Conservation (phyloP, 768 basidiomycete species). For the Lentinula guzmanii region DNA sequence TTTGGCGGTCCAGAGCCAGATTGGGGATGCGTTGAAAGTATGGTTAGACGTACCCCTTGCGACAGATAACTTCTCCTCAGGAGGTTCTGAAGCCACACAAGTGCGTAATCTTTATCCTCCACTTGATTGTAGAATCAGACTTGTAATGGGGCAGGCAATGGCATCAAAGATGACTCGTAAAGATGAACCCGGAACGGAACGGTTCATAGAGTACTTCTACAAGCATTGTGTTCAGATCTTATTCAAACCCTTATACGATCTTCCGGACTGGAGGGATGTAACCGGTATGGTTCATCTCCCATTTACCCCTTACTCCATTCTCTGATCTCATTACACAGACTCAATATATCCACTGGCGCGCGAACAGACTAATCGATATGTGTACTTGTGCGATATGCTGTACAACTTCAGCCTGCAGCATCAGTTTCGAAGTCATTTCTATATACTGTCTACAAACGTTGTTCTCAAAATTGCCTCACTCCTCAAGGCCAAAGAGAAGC, state of each 20-base stretch:
- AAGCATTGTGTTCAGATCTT: conserved; percentile 74
- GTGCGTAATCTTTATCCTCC: conserved; percentile 12
- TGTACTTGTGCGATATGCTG: conserved; percentile 87
- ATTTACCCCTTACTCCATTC: not conserved
- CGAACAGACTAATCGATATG: conserved; percentile 76
- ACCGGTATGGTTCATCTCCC: conserved; percentile 19
- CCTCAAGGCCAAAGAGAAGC: conserved; percentile 81
- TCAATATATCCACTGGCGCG: conserved; percentile 51
- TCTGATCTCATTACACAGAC: conserved; percentile 27
- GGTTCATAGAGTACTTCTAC: conserved; percentile 92
- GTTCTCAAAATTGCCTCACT: conserved; percentile 69
- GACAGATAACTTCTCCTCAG: conserved; percentile 26
- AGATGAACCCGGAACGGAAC: conserved; percentile 82
- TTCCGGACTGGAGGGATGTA: conserved; percentile 49
- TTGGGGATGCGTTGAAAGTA: conserved; percentile 81
- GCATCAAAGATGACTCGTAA: conserved; percentile 36
- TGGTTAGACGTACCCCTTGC: conserved; percentile 72
- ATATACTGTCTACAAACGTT: conserved; percentile 77
- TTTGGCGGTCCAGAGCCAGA: conserved; percentile 81
- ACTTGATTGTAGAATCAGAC: not conserved
- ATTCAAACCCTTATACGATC: conserved; percentile 69
- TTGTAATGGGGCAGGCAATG: not conserved
- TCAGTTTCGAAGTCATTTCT: conserved; percentile 88
- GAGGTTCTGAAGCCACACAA: conserved; percentile 27
- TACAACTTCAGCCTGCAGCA: conserved; percentile 88